phyloP scores from a whole-genome alignment of 192 early-diverging fungal genomes.

The Rhizoclosmatium sp. region DNA sequence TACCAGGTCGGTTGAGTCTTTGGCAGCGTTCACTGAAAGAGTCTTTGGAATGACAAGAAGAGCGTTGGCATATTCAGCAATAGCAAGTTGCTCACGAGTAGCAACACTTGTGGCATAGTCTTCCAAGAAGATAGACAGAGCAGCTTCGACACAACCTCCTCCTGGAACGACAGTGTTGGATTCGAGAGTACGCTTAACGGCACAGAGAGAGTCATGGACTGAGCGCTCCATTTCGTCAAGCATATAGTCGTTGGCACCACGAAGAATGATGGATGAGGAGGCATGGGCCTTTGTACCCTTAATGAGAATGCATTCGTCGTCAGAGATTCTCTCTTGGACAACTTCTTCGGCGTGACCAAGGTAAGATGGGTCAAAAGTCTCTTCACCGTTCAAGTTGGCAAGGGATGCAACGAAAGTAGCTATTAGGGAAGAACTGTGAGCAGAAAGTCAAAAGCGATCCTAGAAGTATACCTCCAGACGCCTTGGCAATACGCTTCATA shows the following conservation, averaged over 20 bases:
- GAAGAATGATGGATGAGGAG: conserved; percentile 92
- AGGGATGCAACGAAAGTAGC: conserved; percentile 93
- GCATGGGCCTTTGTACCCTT: conserved; percentile 90
- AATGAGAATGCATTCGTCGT: conserved; percentile 97
- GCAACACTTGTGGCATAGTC: conserved; percentile 97
- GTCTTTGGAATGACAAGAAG: conserved; percentile 97
- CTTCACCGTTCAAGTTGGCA: conserved; percentile 97
- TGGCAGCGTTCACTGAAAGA: conserved; percentile 96
- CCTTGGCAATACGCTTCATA: conserved; percentile 95
- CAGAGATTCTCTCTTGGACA: conserved; percentile 95
- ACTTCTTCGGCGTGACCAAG: conserved; percentile 96
- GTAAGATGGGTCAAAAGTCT: conserved; percentile 89
- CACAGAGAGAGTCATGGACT: conserved; percentile 92
- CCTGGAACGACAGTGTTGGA: conserved; percentile 96
- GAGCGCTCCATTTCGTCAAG: conserved; percentile 99
- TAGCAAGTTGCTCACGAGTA: conserved; percentile 97
- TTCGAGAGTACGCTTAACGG: conserved; percentile 96
- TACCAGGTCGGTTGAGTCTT: conserved; percentile 97
- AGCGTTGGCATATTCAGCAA: conserved; percentile 96
- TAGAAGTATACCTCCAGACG: conserved; percentile 79
- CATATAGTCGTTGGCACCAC: conserved; percentile 99
- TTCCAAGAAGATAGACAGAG: conserved; percentile 95
- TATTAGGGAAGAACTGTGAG: conserved; percentile 39
- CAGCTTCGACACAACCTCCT: conserved; percentile 95
- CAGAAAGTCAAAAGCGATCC: not conserved